Conservation (phyloP, 805 yeast genomes). For the Kuraishia hungarica region DNA sequence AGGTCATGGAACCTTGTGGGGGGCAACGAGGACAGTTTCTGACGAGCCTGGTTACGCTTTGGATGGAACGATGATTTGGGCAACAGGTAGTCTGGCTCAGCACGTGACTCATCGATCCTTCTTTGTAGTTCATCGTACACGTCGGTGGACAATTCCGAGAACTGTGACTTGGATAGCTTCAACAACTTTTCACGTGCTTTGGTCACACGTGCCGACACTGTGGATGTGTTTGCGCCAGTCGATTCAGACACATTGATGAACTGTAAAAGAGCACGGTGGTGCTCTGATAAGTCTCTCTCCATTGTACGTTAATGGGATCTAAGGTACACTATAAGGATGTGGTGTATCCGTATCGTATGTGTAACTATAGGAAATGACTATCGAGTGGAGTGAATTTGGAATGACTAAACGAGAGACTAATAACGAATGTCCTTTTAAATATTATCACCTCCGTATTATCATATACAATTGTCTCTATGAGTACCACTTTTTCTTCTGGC, state of each 20-base stretch:
- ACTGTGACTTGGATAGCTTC: constrained; percentile 75
- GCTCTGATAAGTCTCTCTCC: constrained; percentile 15
- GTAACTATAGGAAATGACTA: too few species aligned
- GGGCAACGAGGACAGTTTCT: constrained; percentile 80
- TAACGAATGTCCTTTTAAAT: too few species aligned
- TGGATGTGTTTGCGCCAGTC: constrained; percentile 27
- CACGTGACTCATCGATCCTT: constrained; percentile 50
- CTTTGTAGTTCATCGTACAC: constrained; percentile 89
- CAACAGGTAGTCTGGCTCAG: constrained; percentile 53
- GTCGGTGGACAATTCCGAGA: constrained; percentile 85
- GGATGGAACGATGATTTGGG: constrained; percentile 78
- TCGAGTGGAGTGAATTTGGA: too few species aligned
- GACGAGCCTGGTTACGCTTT: constrained; percentile 91
- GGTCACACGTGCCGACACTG: constrained; percentile 47
- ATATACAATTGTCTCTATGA: neutral
- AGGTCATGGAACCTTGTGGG: constrained; percentile 78
- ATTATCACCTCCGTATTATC: too few species aligned
- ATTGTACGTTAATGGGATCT: neutral
- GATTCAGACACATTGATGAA: constrained; percentile 44
- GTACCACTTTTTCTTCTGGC: neutral
- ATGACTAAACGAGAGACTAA: too few species aligned
- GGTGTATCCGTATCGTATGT: too few species aligned
- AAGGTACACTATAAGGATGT: neutral
- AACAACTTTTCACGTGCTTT: constrained; percentile 81
- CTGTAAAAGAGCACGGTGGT: constrained; percentile 40